phyloP scores from a whole-genome alignment of 1,284 basidiomycete species.

The Binderoboletus segoi region DNA sequence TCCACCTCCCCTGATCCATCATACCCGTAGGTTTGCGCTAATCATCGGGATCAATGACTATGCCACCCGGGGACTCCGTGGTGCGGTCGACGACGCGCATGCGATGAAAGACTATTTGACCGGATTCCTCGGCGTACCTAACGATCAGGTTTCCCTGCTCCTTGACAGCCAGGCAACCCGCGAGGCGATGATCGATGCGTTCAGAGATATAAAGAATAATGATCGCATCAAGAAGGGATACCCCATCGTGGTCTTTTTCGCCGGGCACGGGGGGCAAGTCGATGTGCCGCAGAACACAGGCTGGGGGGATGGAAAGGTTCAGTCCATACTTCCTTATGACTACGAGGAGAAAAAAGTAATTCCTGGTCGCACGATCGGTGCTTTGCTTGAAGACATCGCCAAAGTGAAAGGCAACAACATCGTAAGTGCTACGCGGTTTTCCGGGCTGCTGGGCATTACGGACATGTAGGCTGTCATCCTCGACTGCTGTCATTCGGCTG shows the following conservation, averaged over 20 bases:
- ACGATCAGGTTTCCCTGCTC: constrained; percentile 53
- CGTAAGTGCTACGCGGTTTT: background rate
- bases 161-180: constrained; percentile 57
- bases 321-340: constrained; percentile 61
- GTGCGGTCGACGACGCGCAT: constrained; percentile 58
- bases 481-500: too few species aligned
- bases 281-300: constrained; percentile 59
- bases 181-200: constrained; percentile 51
- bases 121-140: constrained; percentile 52
- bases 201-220: constrained; percentile 55
- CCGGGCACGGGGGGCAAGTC: constrained; percentile 60
- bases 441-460: background rate
- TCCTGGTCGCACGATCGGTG: constrained; percentile 55
- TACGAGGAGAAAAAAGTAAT: constrained; percentile 43
- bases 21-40: constrained; percentile 49
- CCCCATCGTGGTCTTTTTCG: constrained; percentile 63
- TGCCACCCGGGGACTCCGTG: constrained; percentile 54
- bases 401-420: constrained; percentile 62
- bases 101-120: constrained; percentile 52
- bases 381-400: constrained; percentile 53
- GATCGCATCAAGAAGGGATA: constrained; percentile 54
- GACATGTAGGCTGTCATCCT: too few species aligned
- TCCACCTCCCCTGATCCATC: too few species aligned
- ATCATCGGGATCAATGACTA: constrained; percentile 64
- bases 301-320: constrained; percentile 41